Percentiles rank a stretch among this genome's conserved stretches.
phyloP scores from a whole-genome alignment of 225 moss, liverwort and hornwort genomes.

The Physcomitrellopsis africana region DNA sequence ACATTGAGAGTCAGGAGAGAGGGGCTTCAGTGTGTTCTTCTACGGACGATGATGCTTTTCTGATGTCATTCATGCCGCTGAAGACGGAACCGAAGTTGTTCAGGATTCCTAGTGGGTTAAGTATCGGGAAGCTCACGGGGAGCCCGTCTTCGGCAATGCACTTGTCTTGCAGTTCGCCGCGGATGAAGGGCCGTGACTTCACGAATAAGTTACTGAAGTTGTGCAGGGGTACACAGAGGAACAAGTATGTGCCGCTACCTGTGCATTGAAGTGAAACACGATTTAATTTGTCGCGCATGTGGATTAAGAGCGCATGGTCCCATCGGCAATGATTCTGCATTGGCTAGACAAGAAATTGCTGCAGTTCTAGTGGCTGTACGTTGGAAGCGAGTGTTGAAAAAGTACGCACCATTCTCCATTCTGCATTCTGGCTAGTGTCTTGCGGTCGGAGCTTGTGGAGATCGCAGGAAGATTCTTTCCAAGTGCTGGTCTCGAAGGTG shows the following conservation, averaged over 20 bases:
- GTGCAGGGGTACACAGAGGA: not conserved
- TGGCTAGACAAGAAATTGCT: too few species aligned
- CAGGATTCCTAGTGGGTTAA: constrained; percentile 1
- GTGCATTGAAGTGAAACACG: too few species aligned
- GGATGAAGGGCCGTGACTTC: constrained; percentile 4
- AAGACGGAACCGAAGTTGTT: constrained; percentile 10
- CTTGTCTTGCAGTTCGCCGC: not conserved
- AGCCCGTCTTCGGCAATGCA: not conserved
- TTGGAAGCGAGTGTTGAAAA: too few species aligned
- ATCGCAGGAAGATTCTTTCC: too few species aligned
- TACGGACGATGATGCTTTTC: constrained; percentile 18
- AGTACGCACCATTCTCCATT: too few species aligned
- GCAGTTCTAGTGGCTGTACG: too few species aligned
- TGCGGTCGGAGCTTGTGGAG: too few species aligned
- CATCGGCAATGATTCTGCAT: too few species aligned
- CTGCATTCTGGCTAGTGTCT: too few species aligned
- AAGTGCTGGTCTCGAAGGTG: not conserved
- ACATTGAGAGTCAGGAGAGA: constrained; percentile 15
- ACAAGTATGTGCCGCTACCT: too few species aligned
- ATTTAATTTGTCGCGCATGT: too few species aligned
- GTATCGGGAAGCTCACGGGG: not conserved
- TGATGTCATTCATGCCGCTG: constrained; percentile 25
- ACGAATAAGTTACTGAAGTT: constrained; percentile 19
- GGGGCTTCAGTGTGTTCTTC: constrained; percentile 7
- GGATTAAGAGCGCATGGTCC: too few species aligned